phyloP scores from a whole-genome alignment of 805 yeast genomes.

The Wickerhamiella galacta region DNA sequence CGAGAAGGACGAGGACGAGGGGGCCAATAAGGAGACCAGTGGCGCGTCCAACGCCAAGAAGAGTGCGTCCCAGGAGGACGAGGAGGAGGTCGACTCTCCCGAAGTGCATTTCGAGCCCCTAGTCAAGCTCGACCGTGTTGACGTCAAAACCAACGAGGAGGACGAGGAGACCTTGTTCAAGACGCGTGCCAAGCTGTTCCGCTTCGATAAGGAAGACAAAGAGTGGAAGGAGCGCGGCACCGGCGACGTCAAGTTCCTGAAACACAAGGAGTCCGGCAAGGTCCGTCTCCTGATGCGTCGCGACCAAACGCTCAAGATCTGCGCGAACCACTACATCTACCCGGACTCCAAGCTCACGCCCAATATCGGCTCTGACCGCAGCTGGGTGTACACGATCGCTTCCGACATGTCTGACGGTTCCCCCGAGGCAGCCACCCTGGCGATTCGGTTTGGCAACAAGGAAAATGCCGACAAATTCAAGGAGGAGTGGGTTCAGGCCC shows the following conservation, averaged over 20 bases:
- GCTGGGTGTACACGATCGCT: conserved; percentile 93
- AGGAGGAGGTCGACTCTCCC: conserved; percentile 49
- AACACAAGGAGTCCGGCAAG: conserved; percentile 69
- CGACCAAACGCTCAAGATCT: conserved; percentile 93
- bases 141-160: conserved; percentile 90
- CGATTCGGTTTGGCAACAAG: conserved; percentile 62
- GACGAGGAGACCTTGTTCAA: conserved; percentile 69
- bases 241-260: conserved; percentile 89
- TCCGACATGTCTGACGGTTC: conserved; percentile 92
- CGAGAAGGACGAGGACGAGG: conserved; percentile 17
- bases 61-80: conserved; percentile 26
- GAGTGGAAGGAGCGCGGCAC: conserved; percentile 99
- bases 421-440: conserved; percentile 91
- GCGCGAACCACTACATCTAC: conserved; percentile 79
- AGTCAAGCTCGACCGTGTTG: conserved; percentile 88
- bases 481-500: conserved; percentile 78
- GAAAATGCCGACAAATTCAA: conserved; percentile 84
- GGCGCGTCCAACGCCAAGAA: conserved; percentile 9
- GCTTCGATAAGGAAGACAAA: conserved; percentile 39
- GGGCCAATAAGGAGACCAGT: conserved; percentile 28
- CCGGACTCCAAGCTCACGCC: conserved; percentile 74
- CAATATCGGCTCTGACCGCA: conserved; percentile 92
- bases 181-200: conserved; percentile 87
- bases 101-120: conserved; percentile 94
- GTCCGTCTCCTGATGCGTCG: conserved; percentile 95